Evolutionary conservation across 805 yeast species (phyloP).

Genomic region (Kodamaea kakaduensis): DNA sequence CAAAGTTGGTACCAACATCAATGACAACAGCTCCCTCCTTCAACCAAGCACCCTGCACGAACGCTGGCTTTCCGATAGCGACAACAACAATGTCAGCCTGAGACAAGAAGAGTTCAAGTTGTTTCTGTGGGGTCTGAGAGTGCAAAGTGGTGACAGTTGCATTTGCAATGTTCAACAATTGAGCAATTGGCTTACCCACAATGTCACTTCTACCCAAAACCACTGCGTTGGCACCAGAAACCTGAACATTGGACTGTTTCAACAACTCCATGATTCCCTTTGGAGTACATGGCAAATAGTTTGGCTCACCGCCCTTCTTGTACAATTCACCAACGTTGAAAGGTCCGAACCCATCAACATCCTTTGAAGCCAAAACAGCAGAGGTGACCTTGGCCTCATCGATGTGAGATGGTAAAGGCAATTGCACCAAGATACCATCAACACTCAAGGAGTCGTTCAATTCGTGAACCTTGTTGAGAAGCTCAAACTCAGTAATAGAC

Average conservation of each 20-base stretch:
- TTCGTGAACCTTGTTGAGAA: constrained; percentile 49
- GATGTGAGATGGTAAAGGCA: constrained; percentile 70
- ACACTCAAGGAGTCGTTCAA: constrained; percentile 58
- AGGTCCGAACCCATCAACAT: constrained; percentile 82
- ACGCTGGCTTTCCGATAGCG: constrained; percentile 70
- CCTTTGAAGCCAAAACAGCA: constrained; percentile 63
- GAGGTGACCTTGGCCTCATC: constrained; percentile 65
- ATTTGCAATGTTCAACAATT: constrained; percentile 62
- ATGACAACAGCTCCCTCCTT: constrained; percentile 65
- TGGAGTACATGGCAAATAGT: constrained; percentile 79
- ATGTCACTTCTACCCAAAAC: constrained; percentile 83
- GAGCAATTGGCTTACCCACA: constrained; percentile 78
- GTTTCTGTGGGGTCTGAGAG: constrained; percentile 54
- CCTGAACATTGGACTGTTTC: constrained; percentile 49
- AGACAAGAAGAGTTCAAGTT: constrained; percentile 43
- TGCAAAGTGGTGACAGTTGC: constrained; percentile 78
- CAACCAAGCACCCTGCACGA: constrained; percentile 73
- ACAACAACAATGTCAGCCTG: constrained; percentile 74
- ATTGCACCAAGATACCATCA: constrained; percentile 72
- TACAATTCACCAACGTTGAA: constrained; percentile 73
- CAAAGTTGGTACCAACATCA: constrained; percentile 80
- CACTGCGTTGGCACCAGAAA: constrained; percentile 71
- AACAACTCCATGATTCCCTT: constrained; percentile 70
- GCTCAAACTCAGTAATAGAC: constrained; percentile 49
- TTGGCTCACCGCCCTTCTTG: constrained; percentile 68